Conservation (phyloP, 2,329 filamentous ascomycete genomes). For the Fusarium citri region DNA sequence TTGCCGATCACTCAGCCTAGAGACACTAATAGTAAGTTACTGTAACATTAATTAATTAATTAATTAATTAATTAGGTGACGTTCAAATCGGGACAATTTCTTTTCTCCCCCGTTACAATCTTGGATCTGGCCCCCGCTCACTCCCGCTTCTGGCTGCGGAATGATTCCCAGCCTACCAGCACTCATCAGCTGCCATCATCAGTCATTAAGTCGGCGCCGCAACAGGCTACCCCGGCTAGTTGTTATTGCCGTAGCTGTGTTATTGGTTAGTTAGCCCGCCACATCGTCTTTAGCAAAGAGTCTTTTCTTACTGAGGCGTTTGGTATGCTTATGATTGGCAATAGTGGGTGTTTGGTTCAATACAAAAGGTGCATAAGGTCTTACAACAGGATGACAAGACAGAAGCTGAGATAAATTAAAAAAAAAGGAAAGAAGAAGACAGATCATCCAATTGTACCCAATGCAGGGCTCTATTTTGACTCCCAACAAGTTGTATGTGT, state of each 20-base stretch:
- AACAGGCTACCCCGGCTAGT: conserved; percentile 1
- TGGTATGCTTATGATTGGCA: too few species aligned
- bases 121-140: conserved; percentile 36
- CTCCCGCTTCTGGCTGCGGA: conserved; percentile 19
- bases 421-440: neutral
- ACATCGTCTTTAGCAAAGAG: neutral
- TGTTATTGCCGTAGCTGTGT: neutral
- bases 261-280: neutral
- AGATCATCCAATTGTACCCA: neutral
- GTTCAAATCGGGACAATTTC: conserved; percentile 30
- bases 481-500: neutral
- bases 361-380: neutral
- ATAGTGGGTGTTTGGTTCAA: neutral
- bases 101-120: neutral
- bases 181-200: conserved; percentile 17
- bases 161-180: conserved; percentile 10
- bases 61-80: neutral
- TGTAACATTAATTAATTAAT: too few species aligned
- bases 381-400: neutral
- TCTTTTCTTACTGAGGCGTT: neutral
- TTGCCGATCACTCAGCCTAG: neutral
- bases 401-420: neutral
- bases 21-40: too few species aligned
- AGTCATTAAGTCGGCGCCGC: conserved; percentile 1
- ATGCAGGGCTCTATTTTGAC: neutral